These are phyloP conservation scores for Acacia melanoxylon DNA, from an alignment of 306 rosid genomes.

Conservation along the genomic window DNA sequence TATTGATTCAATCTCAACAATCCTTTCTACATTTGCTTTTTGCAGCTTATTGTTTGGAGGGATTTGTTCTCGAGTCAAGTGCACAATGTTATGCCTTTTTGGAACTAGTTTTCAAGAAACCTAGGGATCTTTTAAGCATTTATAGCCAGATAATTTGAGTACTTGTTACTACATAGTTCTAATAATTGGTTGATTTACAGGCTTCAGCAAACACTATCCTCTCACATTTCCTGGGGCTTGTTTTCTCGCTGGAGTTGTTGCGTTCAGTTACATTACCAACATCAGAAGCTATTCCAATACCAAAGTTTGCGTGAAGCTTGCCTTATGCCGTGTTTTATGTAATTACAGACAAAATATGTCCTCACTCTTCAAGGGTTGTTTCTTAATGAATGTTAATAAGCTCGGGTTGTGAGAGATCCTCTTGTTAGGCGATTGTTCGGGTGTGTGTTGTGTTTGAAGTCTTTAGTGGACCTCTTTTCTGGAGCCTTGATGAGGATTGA, in stretches of 20 bases:
- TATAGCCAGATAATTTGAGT: neutral
- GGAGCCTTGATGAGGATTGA: neutral
- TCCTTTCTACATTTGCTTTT: neutral
- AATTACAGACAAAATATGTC: conserved; percentile 8
- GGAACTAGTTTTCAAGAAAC: neutral
- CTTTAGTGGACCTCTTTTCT: neutral
- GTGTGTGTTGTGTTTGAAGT: conserved; percentile 13
- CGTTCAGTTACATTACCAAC: conserved; percentile 82
- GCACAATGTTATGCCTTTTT: neutral
- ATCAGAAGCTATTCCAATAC: conserved; percentile 56
- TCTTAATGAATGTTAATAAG: neutral
- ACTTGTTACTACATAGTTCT: neutral
- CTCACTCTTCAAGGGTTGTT: conserved; percentile 22
- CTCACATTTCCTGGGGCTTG: conserved; percentile 92
- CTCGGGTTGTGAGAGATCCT: conserved; percentile 13
- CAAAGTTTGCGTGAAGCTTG: conserved; percentile 56
- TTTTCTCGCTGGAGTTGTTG: conserved; percentile 83
- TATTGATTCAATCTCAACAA: neutral
- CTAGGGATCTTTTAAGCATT: neutral
- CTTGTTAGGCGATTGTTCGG: conserved; percentile 19
- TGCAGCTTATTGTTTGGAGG: neutral
- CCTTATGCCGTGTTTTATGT: conserved; percentile 3
- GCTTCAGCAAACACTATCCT: conserved; percentile 96
- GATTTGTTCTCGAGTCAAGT: conserved; percentile 8
- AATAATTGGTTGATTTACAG: conserved; percentile 39